A percentile compares a stretch with the other conserved stretches of the same genome.
These are phyloP conservation scores for Mycosphaerella arachidis DNA, from an alignment of 2,329 filamentous ascomycete species.

Conservation along the genomic window DNA sequence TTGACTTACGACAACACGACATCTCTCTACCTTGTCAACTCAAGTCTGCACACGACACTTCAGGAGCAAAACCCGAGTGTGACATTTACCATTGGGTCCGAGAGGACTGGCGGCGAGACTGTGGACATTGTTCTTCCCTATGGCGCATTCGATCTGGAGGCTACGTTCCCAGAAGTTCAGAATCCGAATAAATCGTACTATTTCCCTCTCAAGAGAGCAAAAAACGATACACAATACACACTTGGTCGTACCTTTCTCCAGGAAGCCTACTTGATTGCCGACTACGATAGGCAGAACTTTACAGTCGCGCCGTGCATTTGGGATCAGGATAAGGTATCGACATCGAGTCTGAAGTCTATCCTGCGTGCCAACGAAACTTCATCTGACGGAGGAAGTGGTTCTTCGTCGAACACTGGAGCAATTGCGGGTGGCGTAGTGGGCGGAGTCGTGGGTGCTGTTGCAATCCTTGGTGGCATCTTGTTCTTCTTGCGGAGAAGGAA, in stretches of 20 bases:
- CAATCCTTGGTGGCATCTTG: slow-evolving; percentile 26
- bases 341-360: slow-evolving; percentile 27
- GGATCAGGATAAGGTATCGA: slow-evolving; percentile 23
- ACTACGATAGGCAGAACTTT: slow-evolving; percentile 36
- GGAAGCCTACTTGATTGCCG: slow-evolving; percentile 37
- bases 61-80: slow-evolving; percentile 27
- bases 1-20: slow-evolving; percentile 30
- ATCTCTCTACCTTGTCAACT: slow-evolving; percentile 34
- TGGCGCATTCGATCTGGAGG: slow-evolving; percentile 33
- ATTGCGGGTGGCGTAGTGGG: slow-evolving; percentile 35
- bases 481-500: slow-evolving; percentile 27
- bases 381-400: slow-evolving; percentile 13
- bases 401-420: slow-evolving; percentile 27
- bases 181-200: slow-evolving; percentile 30
- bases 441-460: slow-evolving; percentile 27
- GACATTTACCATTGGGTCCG: slow-evolving; percentile 32
- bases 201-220: slow-evolving; percentile 34
- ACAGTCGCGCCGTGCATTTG: slow-evolving; percentile 35
- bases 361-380: slow-evolving; percentile 24
- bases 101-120: slow-evolving; percentile 21
- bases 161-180: slow-evolving; percentile 28
- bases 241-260: slow-evolving; percentile 37
- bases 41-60: slow-evolving; percentile 28
- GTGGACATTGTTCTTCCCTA: slow-evolving; percentile 36
- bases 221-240: slow-evolving; percentile 34